phyloP scores from a whole-genome alignment of 306 rosid genomes.

The Trifolium repens region DNA sequence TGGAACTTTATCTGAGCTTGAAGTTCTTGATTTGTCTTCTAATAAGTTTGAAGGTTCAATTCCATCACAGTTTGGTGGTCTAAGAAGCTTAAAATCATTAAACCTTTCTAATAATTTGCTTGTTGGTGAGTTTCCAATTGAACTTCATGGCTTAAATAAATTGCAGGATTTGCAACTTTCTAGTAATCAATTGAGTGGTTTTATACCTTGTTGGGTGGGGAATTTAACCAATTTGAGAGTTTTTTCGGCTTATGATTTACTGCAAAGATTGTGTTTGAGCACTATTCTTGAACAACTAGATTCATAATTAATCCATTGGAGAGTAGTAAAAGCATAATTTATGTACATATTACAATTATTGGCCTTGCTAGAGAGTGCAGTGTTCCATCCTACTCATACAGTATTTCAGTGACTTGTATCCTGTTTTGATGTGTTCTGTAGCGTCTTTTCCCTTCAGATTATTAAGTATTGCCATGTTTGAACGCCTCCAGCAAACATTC shows the following conservation, averaged over 20 bases:
- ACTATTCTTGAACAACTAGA: too few relatives aligned
- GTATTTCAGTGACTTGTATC: too few relatives aligned
- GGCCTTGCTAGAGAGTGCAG: too few relatives aligned
- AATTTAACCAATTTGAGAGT: constrained; percentile 75
- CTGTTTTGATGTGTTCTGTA: too few relatives aligned
- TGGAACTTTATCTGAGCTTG: constrained; percentile 75
- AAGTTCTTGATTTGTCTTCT: constrained; percentile 82
- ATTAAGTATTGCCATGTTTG: too few relatives aligned
- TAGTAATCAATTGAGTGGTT: constrained; percentile 80
- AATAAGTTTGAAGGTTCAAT: constrained; percentile 82
- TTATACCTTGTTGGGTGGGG: constrained; percentile 83
- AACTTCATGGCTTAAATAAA: constrained; percentile 65
- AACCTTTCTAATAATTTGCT: constrained; percentile 80
- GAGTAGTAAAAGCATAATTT: too few relatives aligned
- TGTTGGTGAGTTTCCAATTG: constrained; percentile 79
- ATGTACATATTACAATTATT: too few relatives aligned
- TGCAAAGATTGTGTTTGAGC: too few relatives aligned
- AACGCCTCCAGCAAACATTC: too few relatives aligned
- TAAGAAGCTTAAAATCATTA: constrained; percentile 74
- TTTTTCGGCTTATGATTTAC: constrained; percentile 94
- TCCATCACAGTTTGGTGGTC: constrained; percentile 77
- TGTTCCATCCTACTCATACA: too few relatives aligned
- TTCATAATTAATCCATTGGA: too few relatives aligned
- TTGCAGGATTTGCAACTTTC: constrained; percentile 84
- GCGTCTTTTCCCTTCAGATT: too few relatives aligned